Evolutionary conservation across 2,329 filamentous ascomycete genomes (phyloP), one percentile per base, ranked within the genome.

Genomic region (Penicillium rolfsii): DNA sequence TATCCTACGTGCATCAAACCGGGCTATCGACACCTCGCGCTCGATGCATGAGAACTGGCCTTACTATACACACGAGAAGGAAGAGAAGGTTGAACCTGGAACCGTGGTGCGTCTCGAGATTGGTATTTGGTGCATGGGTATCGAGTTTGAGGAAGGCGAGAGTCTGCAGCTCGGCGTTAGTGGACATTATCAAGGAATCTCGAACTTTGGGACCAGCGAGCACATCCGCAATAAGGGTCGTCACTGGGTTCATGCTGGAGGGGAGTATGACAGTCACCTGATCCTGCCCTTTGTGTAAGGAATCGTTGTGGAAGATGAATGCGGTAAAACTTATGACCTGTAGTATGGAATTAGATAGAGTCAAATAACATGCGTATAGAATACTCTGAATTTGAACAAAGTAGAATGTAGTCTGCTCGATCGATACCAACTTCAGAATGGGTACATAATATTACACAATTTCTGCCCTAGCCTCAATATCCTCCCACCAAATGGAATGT

Each of bases 41-140:
- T 73, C 71, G 12, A 73, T 77, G 8, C 71, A 72, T 52, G 61
- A 67, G 0, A 70, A 77, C 14, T 75, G 69, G 48, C 76, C 70
- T 0, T 75, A 73, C 60, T 75, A 81, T 53, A 73, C 79, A 0
- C 79, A 83, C 58, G 71, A 74, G 4, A 67, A 69, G 16, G 72
- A 80, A 46, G 73, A 80, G 46, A 80, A 80, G 64, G 70, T 82
- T 1, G 57, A 66, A 8, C 57, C 56, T 0, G 81, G 80, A 0
- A 69, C 76, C 6, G 68, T 82, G 22, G 79, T 82, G 4, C 76
- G 76, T 64, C 67, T 83, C 4, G 79, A 83, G 49, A 82, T 83
- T 59, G 79, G 79, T 0, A 79, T 83, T 12, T 83, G 79, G 80
- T 74, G 77, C 0, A 77, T 79, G 71, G 80, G 80, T 0, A 73